Evolutionary conservation across 106 monocot genomes (phyloP), one percentile per base, ranked within the genome.

Genomic region (Xerophyta viscosa): DNA sequence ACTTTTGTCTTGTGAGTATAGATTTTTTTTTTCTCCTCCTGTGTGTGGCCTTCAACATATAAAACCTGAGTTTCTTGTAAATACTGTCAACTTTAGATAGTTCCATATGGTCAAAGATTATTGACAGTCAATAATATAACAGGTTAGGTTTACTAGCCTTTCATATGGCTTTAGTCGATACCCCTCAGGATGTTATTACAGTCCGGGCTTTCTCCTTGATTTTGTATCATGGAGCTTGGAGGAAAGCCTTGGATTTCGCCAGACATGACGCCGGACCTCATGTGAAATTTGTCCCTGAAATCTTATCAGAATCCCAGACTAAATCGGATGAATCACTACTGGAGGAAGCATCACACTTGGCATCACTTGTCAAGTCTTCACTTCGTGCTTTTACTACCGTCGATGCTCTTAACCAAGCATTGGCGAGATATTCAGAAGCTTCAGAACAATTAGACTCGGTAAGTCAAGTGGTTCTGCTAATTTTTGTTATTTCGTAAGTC

Each of bases 81-180:
- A n/a, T n/a, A n/a, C n/a, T n/a, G n/a, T n/a, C n/a, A n/a, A n/a
- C n/a, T n/a, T n/a, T n/a, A n/a, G n/a, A n/a, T n/a, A n/a, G n/a
- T n/a, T n/a, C n/a, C n/a, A n/a, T n/a, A n/a, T n/a, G n/a, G n/a
- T n/a, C n/a, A n/a, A n/a, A n/a, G n/a, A n/a, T n/a, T n/a, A n/a
- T n/a, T n/a, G n/a, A n/a, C n/a, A n/a, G n/a, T n/a, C n/a, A n/a
- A n/a, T n/a, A n/a, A n/a, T n/a, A n/a, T n/a, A n/a, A 66, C 87
- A 93, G 92, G 92, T 22, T 83, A 29, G 83, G 64, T n/a, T 45
- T 93, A 42, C 49, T 93, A 56, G 83, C 83, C 56, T 87, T 93
- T 72, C 92, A 93, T 70, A 20, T 83, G 56, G 77, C 92, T 57
- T 61, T 93, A 37, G 47, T 93, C 49, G 36, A 77, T 49, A 54